Percentiles rank a stretch among this genome's conserved stretches.
These are phyloP conservation scores for Nakataea oryzae DNA, from an alignment of 2,329 filamentous ascomycete species.

Conservation along the genomic window DNA sequence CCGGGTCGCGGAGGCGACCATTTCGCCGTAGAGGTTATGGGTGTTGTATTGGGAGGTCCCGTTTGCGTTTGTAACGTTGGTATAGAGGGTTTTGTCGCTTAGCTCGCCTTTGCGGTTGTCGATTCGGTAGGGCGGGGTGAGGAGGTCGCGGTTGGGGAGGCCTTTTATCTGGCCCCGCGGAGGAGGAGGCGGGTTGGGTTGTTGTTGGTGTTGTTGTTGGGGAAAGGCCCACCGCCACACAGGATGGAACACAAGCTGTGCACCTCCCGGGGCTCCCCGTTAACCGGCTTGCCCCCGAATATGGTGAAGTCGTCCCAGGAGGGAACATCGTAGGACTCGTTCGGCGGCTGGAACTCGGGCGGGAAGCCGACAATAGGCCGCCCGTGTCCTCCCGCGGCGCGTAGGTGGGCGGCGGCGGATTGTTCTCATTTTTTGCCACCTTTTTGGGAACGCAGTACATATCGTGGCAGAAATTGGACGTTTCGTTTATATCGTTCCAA, in stretches of 20 bases:
- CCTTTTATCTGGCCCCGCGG: constrained; percentile 40
- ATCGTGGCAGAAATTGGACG: constrained; percentile 33
- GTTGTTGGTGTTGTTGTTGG: too few species aligned
- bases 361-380: constrained; percentile 60
- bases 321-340: too few species aligned
- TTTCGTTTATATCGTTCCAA: constrained; percentile 50
- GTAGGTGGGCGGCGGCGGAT: constrained; percentile 53
- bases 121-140: constrained; percentile 67
- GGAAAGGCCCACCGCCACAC: too few species aligned
- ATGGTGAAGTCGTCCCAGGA: too few species aligned
- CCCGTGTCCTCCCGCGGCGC: constrained; percentile 39
- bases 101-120: constrained; percentile 66
- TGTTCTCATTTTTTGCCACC: constrained; percentile 28
- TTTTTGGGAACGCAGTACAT: constrained; percentile 44
- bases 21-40: constrained; percentile 69
- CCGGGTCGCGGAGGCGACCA: constrained; percentile 69
- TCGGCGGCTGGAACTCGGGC: constrained; percentile 49
- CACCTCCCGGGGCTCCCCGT: too few species aligned
- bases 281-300: too few species aligned
- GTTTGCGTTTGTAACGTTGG: constrained; percentile 68
- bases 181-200: too few species aligned
- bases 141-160: constrained; percentile 53
- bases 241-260: too few species aligned
- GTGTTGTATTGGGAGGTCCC: constrained; percentile 68
- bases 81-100: constrained; percentile 60